phyloP scores from a whole-genome alignment of 2,329 filamentous ascomycete genomes.

The Hypoxylon sp. region DNA sequence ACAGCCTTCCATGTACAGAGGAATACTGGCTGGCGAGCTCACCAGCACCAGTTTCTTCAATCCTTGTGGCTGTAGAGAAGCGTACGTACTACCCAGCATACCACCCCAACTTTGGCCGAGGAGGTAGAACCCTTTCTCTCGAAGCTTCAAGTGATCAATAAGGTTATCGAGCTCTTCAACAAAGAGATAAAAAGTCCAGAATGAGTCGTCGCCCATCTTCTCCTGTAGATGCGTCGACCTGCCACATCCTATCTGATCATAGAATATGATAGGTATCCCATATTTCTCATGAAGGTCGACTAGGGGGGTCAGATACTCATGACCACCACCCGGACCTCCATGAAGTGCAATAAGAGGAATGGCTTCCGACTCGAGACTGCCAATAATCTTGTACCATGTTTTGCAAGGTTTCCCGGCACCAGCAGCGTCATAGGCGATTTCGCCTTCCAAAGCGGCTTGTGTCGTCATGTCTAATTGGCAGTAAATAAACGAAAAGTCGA shows the following conservation, averaged over 20 bases:
- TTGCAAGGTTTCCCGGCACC: slow-evolving; percentile 38
- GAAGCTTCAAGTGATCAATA: slow-evolving; percentile 26
- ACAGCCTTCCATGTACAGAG: slow-evolving; percentile 20
- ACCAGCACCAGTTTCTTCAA: slow-evolving; percentile 28
- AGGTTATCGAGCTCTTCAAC: slow-evolving; percentile 27
- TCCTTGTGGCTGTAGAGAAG: slow-evolving; percentile 17
- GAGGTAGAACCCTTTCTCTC: slow-evolving; percentile 19
- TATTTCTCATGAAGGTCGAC: slow-evolving; percentile 20
- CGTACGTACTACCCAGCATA: slow-evolving; percentile 27
- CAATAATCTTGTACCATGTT: slow-evolving; percentile 38
- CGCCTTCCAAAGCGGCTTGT: slow-evolving; percentile 28
- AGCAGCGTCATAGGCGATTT: slow-evolving; percentile 38
- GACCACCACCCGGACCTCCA: slow-evolving; percentile 29
- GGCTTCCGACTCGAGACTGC: slow-evolving; percentile 22
- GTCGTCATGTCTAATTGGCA: slow-evolving; percentile 22
- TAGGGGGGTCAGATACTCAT: slow-evolving; percentile 19
- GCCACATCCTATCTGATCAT: slow-evolving; percentile 30
- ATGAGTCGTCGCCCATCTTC: slow-evolving; percentile 13
- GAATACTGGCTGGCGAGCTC: slow-evolving; percentile 27
- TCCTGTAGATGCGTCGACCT: slow-evolving; percentile 25
- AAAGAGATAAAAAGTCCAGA: slow-evolving; percentile 30
- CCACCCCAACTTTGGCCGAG: slow-evolving; percentile 32
- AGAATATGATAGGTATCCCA: slow-evolving; percentile 27
- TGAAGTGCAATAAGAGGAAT: slow-evolving; percentile 21
- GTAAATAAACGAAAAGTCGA: not conserved